These are phyloP conservation scores for Taphrina betulina DNA, from an alignment of 1,139 yeast species.

Conservation along the genomic window DNA sequence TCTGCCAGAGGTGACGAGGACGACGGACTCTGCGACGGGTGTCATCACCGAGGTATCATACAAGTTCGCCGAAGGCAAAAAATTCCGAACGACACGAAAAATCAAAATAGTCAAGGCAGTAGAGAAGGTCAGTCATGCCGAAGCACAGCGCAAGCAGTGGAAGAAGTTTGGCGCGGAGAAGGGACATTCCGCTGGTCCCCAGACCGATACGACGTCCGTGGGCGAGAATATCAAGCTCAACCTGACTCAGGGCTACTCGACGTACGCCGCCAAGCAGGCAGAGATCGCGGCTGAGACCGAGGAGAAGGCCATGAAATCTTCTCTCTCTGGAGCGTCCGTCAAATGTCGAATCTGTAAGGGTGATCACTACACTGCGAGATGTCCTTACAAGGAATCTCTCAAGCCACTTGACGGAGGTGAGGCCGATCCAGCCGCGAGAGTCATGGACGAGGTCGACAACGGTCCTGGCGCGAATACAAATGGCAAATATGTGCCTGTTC, in stretches of 20 bases:
- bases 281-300: slow-evolving; percentile 43
- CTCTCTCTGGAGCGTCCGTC: slow-evolving; percentile 61
- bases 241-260: slow-evolving; percentile 39
- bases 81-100: slow-evolving; percentile 81
- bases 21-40: slow-evolving; percentile 84
- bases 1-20: slow-evolving; percentile 47
- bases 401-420: slow-evolving; percentile 51
- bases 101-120: slow-evolving; percentile 72
- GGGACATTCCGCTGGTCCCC: slow-evolving; percentile 79
- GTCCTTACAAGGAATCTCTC: slow-evolving; percentile 93
- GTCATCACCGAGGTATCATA: slow-evolving; percentile 66
- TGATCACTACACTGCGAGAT: slow-evolving; percentile 87
- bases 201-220: slow-evolving; percentile 73
- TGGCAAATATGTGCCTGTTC: slow-evolving; percentile 72
- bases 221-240: slow-evolving; percentile 67
- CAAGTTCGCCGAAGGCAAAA: slow-evolving; percentile 71
- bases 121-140: slow-evolving; percentile 63
- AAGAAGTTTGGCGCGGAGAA: slow-evolving; percentile 79
- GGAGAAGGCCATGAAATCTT: slow-evolving; percentile 69
- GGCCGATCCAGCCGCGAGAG: slow-evolving; percentile 30
- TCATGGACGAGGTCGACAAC: slow-evolving; percentile 32
- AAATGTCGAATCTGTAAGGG: slow-evolving; percentile 93
- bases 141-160: slow-evolving; percentile 50
- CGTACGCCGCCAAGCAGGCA: slow-evolving; percentile 36
- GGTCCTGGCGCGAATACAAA: slow-evolving; percentile 43